Conservation (phyloP, 2,329 filamentous ascomycete species). For the Ophiostoma perfectum region DNA sequence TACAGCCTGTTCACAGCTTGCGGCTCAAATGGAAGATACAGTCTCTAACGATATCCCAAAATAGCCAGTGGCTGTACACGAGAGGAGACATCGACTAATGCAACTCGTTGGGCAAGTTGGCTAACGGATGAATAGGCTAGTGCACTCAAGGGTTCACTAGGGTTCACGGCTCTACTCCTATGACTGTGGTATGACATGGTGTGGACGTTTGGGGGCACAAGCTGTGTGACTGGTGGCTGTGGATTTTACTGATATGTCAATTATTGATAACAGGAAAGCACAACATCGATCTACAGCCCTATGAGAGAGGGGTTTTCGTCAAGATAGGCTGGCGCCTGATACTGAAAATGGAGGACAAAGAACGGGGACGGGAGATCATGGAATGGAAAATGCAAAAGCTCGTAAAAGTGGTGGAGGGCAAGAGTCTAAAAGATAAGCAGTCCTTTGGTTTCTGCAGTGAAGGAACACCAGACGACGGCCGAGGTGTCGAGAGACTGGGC, state of each 20-base stretch:
- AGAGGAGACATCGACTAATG: neutral
- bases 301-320: neutral
- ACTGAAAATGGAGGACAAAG: neutral
- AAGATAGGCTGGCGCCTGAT: too few relatives aligned
- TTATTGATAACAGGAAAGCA: neutral
- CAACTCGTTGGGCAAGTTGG: neutral
- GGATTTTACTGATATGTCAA: neutral
- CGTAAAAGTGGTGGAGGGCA: too few relatives aligned
- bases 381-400: neutral
- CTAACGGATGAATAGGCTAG: neutral
- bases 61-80: neutral
- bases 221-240: neutral
- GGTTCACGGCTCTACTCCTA: neutral
- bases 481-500: neutral
- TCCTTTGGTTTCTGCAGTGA: too few relatives aligned
- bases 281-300: neutral
- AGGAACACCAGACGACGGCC: too few relatives aligned
- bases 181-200: conserved; percentile 1
- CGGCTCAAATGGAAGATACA: neutral
- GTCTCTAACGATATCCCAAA: neutral
- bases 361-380: neutral
- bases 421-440: neutral
- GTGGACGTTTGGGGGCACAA: neutral
- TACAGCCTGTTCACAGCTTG: neutral
- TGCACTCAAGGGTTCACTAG: too few relatives aligned